Evolutionary conservation across 192 early-diverging fungal species (phyloP).

Genomic region (Podila epigama): DNA sequence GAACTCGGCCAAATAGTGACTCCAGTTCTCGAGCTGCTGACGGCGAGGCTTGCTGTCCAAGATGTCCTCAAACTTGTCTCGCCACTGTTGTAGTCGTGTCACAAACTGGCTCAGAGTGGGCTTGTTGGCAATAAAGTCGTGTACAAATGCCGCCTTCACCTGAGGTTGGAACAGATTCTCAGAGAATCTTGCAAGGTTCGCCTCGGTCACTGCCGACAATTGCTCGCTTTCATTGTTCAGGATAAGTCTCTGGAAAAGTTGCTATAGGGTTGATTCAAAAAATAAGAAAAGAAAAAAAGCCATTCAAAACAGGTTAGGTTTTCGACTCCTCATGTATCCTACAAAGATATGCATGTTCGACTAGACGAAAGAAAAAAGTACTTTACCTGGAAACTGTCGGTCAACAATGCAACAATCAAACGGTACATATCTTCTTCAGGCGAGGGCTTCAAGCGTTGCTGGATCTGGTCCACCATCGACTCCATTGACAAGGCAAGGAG

Average conservation of each 20-base stretch:
- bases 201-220: constrained; percentile 72
- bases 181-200: constrained; percentile 89
- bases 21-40: constrained; percentile 87
- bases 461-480: constrained; percentile 98
- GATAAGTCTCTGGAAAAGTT: constrained; percentile 67
- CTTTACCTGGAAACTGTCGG: constrained; percentile 85
- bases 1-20: constrained; percentile 96
- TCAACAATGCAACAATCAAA: constrained; percentile 89
- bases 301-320: neutral
- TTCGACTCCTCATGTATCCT: neutral
- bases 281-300: neutral
- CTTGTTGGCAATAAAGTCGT: constrained; percentile 91
- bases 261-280: constrained; percentile 44
- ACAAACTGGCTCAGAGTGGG: constrained; percentile 87
- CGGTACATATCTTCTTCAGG: constrained; percentile 99
- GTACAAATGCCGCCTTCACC: constrained; percentile 77
- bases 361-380: neutral
- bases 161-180: constrained; percentile 74
- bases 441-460: constrained; percentile 89
- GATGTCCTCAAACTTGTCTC: constrained; percentile 89
- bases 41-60: constrained; percentile 83
- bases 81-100: constrained; percentile 89
- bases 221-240: constrained; percentile 69
- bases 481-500: constrained; percentile 96
- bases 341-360: neutral